A percentile compares a stretch with the other conserved stretches of the same genome.
phyloP scores from a whole-genome alignment of 305 asterid genomes.

The Striga hermonthica region DNA sequence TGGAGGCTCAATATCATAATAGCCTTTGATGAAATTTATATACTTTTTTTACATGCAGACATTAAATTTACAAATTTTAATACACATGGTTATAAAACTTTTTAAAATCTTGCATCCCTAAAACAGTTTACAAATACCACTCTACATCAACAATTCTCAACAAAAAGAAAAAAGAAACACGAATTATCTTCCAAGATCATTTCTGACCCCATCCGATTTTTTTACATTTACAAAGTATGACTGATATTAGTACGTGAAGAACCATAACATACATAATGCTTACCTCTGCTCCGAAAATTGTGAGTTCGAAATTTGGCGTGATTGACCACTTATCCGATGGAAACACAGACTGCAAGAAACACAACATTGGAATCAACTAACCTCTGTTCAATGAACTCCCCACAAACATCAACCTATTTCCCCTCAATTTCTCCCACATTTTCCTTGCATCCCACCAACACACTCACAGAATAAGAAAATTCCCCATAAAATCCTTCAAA shows the following conservation, averaged over 20 bases:
- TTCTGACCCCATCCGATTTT: too few relatives aligned
- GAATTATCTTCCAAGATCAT: too few relatives aligned
- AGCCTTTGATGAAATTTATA: too few relatives aligned
- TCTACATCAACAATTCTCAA: conserved; percentile 5
- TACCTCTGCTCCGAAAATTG: conserved; percentile 86
- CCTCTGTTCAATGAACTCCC: conserved; percentile 90
- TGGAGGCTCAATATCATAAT: too few relatives aligned
- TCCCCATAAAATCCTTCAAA: conserved; percentile 13
- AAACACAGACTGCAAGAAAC: conserved; percentile 64
- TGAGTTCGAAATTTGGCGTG: conserved; percentile 80
- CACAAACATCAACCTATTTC: conserved; percentile 86
- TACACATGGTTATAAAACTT: too few relatives aligned
- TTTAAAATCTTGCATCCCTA: too few relatives aligned
- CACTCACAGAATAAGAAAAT: conserved; percentile 25
- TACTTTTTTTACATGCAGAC: too few relatives aligned
- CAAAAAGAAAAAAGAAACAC: too few relatives aligned
- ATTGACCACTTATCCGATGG: conserved; percentile 61
- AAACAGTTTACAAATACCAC: too few relatives aligned
- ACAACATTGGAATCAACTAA: conserved; percentile 89
- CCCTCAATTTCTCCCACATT: conserved; percentile 91
- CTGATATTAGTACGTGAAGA: too few relatives aligned
- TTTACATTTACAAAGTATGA: neutral
- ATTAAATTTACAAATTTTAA: too few relatives aligned
- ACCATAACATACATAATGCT: neutral
- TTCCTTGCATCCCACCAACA: conserved; percentile 74